phyloP scores from a whole-genome alignment of 345 rosid genomes.

The thale cress (Arabidopsis thaliana) region TAIR10.1 NC_003076.8:17875501-17876000 shows the following conservation, averaged over 20 bases:
- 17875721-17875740: constrained; percentile 96
- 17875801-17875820: constrained; percentile 69
- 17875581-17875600: constrained; percentile 88
- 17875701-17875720: constrained; percentile 87
- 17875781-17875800: constrained; percentile 76
- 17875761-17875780: constrained; percentile 74
- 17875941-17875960: constrained; percentile 87
- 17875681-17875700: constrained; percentile 98
- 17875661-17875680: constrained; percentile 89
- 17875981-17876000: constrained; percentile 93
- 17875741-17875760: constrained; percentile 94
- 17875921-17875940: constrained; percentile 83
- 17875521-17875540: constrained; percentile 83
- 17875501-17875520: constrained; percentile 79
- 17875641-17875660: constrained; percentile 95
- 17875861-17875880: constrained; percentile 90
- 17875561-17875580: constrained; percentile 84
- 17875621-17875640: constrained; percentile 97
- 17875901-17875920: constrained; percentile 89
- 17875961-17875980: constrained; percentile 90
- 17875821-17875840: constrained; percentile 72
- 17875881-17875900: constrained; percentile 81
- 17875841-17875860: constrained; percentile 92
- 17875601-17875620: constrained; percentile 97
- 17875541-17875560: constrained; percentile 76